These are phyloP conservation scores for Scedosporium boydii DNA, from an alignment of 2,329 filamentous ascomycete species.

Conservation along the genomic window DNA sequence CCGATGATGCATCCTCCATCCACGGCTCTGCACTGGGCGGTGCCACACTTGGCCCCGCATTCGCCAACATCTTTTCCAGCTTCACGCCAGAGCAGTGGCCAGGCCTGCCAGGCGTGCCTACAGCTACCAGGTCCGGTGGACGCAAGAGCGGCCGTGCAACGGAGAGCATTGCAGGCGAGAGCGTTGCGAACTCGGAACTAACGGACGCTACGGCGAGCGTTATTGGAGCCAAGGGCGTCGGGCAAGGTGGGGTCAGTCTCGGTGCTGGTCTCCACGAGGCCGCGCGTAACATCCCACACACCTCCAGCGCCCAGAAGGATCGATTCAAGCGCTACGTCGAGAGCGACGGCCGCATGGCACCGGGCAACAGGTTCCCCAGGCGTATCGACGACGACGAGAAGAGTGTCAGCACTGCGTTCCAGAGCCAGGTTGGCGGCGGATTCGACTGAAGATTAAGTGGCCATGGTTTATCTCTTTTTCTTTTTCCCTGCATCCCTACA, in stretches of 20 bases:
- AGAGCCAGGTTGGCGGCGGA: slow-evolving; percentile 74
- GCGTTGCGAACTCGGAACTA: slow-evolving; percentile 81
- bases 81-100: slow-evolving; percentile 89
- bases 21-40: slow-evolving; percentile 87
- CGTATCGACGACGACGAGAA: slow-evolving; percentile 85
- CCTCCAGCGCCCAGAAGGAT: slow-evolving; percentile 39
- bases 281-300: slow-evolving; percentile 47
- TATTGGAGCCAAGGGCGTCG: slow-evolving; percentile 63
- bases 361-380: slow-evolving; percentile 43
- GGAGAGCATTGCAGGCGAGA: slow-evolving; percentile 82
- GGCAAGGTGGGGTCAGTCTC: slow-evolving; percentile 81
- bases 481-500: not conserved
- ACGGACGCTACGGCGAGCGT: slow-evolving; percentile 76
- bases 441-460: slow-evolving; percentile 35
- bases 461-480: not conserved
- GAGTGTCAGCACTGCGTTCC: slow-evolving; percentile 93
- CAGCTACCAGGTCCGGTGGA: slow-evolving; percentile 50
- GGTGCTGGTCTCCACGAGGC: slow-evolving; percentile 67
- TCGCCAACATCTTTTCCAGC: slow-evolving; percentile 90
- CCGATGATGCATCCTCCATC: slow-evolving; percentile 92
- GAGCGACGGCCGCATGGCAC: slow-evolving; percentile 61
- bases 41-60: slow-evolving; percentile 62
- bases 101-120: slow-evolving; percentile 56
- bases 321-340: slow-evolving; percentile 93
- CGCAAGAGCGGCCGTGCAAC: slow-evolving; percentile 59